phyloP scores from a whole-genome alignment of 768 basidiomycete species.

The Mycena filopes region DNA sequence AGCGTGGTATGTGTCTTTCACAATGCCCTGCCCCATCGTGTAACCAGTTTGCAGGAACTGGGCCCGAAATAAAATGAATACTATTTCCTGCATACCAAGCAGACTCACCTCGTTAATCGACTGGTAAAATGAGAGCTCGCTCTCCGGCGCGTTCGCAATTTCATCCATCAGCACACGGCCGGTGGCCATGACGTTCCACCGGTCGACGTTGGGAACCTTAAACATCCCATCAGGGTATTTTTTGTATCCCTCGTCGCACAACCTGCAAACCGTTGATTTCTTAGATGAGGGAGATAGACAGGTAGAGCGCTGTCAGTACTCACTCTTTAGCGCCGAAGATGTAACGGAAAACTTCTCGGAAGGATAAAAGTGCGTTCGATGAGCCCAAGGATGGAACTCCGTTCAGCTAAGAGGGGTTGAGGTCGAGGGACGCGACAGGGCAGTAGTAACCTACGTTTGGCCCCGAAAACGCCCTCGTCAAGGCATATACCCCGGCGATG shows the following conservation, averaged over 20 bases:
- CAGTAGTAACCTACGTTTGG: constrained; percentile 13
- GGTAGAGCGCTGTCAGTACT: not conserved
- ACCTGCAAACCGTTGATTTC: not conserved
- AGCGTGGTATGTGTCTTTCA: constrained; percentile 48
- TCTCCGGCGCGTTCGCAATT: constrained; percentile 44
- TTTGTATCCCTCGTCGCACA: constrained; percentile 37
- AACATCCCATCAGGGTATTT: constrained; percentile 33
- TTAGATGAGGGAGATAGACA: too few species aligned
- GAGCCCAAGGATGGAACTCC: constrained; percentile 40
- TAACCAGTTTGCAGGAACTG: constrained; percentile 46
- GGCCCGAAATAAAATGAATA: not conserved
- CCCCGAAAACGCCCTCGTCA: constrained; percentile 20
- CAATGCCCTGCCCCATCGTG: constrained; percentile 46
- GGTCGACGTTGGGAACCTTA: constrained; percentile 14
- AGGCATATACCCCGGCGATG: constrained; percentile 3
- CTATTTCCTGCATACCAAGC: not conserved
- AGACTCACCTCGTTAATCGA: constrained; percentile 41
- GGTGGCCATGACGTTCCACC: constrained; percentile 24
- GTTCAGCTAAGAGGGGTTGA: constrained; percentile 6
- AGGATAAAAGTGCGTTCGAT: constrained; percentile 37
- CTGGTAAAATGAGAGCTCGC: constrained; percentile 41
- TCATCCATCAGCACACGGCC: constrained; percentile 40
- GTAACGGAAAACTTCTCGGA: constrained; percentile 33
- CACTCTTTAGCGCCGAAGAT: constrained; percentile 28
- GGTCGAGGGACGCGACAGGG: not conserved